Percentiles rank a stretch among this genome's conserved stretches.
Conservation (phyloP, 306 rosid species). For the Vicia faba region DNA sequence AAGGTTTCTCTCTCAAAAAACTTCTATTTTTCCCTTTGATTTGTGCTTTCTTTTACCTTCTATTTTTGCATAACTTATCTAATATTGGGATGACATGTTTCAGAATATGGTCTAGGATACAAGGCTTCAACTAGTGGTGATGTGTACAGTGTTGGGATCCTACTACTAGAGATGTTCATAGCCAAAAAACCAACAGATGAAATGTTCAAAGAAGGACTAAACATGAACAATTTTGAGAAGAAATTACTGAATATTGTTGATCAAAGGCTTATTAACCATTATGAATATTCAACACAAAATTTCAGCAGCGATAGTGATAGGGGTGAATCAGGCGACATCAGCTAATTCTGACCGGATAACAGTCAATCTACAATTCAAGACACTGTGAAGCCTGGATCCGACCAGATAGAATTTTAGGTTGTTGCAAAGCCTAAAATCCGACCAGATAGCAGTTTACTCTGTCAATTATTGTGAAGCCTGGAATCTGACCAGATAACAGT, state of each 20-base stretch:
- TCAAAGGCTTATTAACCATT: slow-evolving; percentile 32
- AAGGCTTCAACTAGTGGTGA: slow-evolving; percentile 48
- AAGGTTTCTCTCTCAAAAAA: slow-evolving; percentile 38
- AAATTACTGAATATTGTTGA: slow-evolving; percentile 29
- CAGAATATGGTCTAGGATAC: slow-evolving; percentile 48
- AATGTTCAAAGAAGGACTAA: slow-evolving; percentile 48
- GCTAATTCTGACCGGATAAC: too few species aligned
- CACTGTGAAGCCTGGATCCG: too few species aligned
- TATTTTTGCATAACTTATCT: slow-evolving; percentile 2
- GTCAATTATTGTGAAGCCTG: too few species aligned
- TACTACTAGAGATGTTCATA: slow-evolving; percentile 46
- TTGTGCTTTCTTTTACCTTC: background rate
- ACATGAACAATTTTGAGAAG: slow-evolving; percentile 33
- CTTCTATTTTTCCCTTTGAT: background rate
- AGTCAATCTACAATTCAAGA: too few species aligned
- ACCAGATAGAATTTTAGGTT: too few species aligned
- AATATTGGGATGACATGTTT: slow-evolving; percentile 9
- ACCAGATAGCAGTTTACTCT: too few species aligned
- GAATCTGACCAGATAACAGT: too few species aligned
- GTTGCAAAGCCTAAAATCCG: too few species aligned
- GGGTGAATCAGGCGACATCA: background rate
- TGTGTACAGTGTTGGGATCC: slow-evolving; percentile 47
- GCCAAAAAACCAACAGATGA: slow-evolving; percentile 45
- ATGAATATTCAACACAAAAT: slow-evolving; percentile 13
- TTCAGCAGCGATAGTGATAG: background rate